phyloP scores from a whole-genome alignment of 2,329 filamentous ascomycete genomes.

The Pseudocercospora fuligena region DNA sequence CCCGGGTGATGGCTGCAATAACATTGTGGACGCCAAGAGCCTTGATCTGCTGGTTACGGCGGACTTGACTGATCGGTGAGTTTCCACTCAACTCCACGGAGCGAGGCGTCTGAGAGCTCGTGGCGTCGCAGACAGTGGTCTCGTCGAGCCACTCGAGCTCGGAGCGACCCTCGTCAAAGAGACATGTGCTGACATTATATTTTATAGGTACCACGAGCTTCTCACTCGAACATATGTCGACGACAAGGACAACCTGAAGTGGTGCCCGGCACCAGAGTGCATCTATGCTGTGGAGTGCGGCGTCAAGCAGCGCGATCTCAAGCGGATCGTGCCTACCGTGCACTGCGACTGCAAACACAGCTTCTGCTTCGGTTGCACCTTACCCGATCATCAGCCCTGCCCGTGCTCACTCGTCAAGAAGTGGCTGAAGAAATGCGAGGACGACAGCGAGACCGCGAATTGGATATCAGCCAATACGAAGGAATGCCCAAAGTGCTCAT shows the following conservation, averaged over 20 bases:
- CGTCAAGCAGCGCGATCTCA: slow-evolving; percentile 85
- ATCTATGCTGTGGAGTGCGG: slow-evolving; percentile 87
- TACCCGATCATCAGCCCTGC: slow-evolving; percentile 89
- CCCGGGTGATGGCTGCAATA: slow-evolving; percentile 82
- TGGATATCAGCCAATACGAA: slow-evolving; percentile 99
- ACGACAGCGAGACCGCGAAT: slow-evolving; percentile 97
- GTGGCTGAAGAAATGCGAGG: slow-evolving; percentile 98
- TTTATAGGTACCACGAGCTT: slow-evolving; percentile 71
- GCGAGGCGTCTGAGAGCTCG: background rate
- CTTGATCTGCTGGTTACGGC: slow-evolving; percentile 73
- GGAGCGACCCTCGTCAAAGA: background rate
- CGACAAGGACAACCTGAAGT: slow-evolving; percentile 92
- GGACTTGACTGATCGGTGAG: slow-evolving; percentile 58
- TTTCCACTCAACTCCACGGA: background rate
- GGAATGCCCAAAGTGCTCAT: slow-evolving; percentile 93
- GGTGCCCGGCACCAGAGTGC: slow-evolving; percentile 98
- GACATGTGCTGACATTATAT: background rate
- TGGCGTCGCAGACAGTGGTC: background rate
- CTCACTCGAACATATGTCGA: slow-evolving; percentile 95
- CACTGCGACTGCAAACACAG: slow-evolving; percentile 80
- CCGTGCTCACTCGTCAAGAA: slow-evolving; percentile 89
- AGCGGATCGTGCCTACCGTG: slow-evolving; percentile 86
- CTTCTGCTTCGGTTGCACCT: slow-evolving; percentile 94
- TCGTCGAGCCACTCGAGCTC: background rate
- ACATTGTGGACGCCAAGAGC: slow-evolving; percentile 89